A percentile compares a stretch with the other conserved stretches of the same genome.
Evolutionary conservation across 768 basidiomycete species (phyloP).

Genomic region (Collybia nuda): DNA sequence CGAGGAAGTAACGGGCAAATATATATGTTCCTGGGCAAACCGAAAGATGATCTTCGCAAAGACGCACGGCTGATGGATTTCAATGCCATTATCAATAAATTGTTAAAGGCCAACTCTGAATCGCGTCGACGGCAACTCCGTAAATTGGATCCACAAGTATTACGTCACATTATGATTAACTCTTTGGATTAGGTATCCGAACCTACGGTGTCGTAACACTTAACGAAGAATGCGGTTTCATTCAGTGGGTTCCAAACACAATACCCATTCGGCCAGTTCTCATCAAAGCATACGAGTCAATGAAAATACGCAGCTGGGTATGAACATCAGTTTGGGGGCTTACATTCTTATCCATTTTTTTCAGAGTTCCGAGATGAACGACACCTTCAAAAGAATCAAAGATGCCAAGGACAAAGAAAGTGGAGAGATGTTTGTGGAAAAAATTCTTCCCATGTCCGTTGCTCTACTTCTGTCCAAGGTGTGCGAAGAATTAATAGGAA

Average conservation of each 20-base stretch:
- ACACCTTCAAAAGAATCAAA: constrained; percentile 50
- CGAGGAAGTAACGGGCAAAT: constrained; percentile 76
- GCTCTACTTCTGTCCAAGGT: not conserved
- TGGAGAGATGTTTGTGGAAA: constrained; percentile 46
- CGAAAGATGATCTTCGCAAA: constrained; percentile 95
- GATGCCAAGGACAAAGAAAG: constrained; percentile 47
- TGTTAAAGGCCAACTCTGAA: constrained; percentile 91
- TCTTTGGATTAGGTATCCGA: constrained; percentile 68
- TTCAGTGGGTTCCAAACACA: constrained; percentile 98
- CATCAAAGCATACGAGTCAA: constrained; percentile 59
- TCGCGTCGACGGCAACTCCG: constrained; percentile 88
- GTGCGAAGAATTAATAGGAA: not conserved
- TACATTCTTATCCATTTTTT: not conserved
- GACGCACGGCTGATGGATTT: constrained; percentile 98
- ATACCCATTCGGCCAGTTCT: constrained; percentile 79
- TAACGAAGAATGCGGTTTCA: constrained; percentile 96
- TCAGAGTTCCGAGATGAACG: constrained; percentile 46
- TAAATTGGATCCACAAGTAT: constrained; percentile 37
- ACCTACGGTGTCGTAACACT: constrained; percentile 99
- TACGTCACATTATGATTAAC: no score
- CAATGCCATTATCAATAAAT: constrained; percentile 95
- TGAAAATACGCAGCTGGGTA: constrained; percentile 41
- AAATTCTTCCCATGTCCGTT: constrained; percentile 59
- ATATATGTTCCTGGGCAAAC: constrained; percentile 94
- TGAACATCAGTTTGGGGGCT: constrained; percentile 6